Conservation (phyloP, 768 basidiomycete species). For the Leucosporidium yakuticum region DNA sequence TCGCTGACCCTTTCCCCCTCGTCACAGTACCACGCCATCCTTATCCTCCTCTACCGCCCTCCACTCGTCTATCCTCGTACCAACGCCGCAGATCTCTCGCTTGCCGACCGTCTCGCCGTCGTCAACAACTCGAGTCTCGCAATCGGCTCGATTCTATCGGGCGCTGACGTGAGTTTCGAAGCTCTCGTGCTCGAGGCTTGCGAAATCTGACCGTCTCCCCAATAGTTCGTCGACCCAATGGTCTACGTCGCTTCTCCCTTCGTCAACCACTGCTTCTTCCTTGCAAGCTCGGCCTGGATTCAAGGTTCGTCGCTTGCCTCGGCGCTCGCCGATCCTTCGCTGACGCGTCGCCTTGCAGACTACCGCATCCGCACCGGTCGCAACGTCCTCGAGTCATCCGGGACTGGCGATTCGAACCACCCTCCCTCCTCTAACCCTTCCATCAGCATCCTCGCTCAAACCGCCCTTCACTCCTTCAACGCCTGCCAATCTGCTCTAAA, state of each 20-base stretch:
- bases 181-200: neutral
- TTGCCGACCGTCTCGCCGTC: conserved; percentile 7
- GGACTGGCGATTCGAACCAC: neutral
- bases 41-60: neutral
- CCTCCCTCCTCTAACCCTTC: neutral
- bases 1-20: no score
- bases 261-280: conserved; percentile 38
- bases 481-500: neutral
- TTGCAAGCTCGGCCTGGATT: conserved; percentile 20
- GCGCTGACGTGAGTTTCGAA: conserved; percentile 26
- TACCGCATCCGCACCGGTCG: conserved; percentile 9
- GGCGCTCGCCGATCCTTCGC: neutral
- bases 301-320: neutral
- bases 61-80: conserved; percentile 20
- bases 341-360: neutral
- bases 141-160: conserved; percentile 37
- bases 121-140: conserved; percentile 32
- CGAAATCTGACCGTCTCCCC: neutral
- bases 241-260: conserved; percentile 34
- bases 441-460: neutral
- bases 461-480: neutral
- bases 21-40: no score
- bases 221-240: conserved; percentile 27
- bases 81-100: conserved; percentile 17
- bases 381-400: neutral